Evolutionary conservation across 305 asterid species (phyloP).

Genomic region (Fraxinus angustifolia): DNA sequence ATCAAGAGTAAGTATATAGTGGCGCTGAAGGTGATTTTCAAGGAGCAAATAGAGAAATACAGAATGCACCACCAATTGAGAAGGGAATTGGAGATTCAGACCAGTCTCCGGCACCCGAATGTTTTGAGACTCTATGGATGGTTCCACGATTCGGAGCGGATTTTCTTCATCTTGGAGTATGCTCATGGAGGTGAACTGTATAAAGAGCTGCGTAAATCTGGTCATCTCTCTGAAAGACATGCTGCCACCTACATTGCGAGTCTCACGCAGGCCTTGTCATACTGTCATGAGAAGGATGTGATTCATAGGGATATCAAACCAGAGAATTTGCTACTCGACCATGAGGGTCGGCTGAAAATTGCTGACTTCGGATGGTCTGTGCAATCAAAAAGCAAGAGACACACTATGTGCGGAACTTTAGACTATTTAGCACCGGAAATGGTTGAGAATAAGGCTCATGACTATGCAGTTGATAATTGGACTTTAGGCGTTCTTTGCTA

Average conservation of each 20-base stretch:
- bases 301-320: conserved; percentile 98
- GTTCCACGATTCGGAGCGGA: conserved; percentile 73
- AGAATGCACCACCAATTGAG: conserved; percentile 63
- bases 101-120: conserved; percentile 67
- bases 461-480: conserved; percentile 91
- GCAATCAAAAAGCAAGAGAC: conserved; percentile 76
- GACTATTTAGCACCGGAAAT: conserved; percentile 97
- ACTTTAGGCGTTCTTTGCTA: conserved; percentile 85
- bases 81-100: conserved; percentile 91
- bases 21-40: conserved; percentile 82
- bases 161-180: conserved; percentile 75
- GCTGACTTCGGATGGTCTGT: conserved; percentile 99
- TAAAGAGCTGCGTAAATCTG: conserved; percentile 51
- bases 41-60: conserved; percentile 78
- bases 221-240: conserved; percentile 55
- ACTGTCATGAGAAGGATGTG: conserved; percentile 81
- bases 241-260: conserved; percentile 81
- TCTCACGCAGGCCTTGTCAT: conserved; percentile 76
- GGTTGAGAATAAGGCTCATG: conserved; percentile 92
- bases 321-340: conserved; percentile 87
- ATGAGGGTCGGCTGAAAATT: conserved; percentile 90
- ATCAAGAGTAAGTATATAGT: conserved; percentile 67
- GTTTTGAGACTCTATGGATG: conserved; percentile 74
- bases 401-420: conserved; percentile 90
- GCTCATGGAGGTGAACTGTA: conserved; percentile 83